A percentile compares a stretch with the other conserved stretches of the same genome.
phyloP scores from a whole-genome alignment of 257 asterid species.

The Osmanthus fragrans region DNA sequence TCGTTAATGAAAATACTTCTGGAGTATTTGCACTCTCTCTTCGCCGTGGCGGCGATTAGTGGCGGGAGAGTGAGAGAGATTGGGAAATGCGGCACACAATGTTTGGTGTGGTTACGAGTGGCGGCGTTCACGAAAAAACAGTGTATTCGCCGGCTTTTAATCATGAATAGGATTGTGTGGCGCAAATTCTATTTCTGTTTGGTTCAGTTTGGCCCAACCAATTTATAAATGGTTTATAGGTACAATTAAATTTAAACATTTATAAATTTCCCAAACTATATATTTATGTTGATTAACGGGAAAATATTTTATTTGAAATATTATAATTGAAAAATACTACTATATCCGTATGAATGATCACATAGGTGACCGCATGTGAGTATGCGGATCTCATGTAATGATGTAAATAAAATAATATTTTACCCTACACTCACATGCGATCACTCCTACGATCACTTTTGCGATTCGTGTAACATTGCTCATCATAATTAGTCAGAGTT shows the following conservation, averaged over 20 bases:
- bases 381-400: too few species aligned
- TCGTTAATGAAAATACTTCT: neutral
- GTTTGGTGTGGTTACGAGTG: slow-evolving; percentile 28
- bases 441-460: too few species aligned
- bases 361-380: too few species aligned
- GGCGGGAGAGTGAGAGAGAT: slow-evolving; percentile 15
- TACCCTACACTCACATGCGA: too few species aligned
- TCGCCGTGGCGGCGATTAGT: slow-evolving; percentile 16
- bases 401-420: too few species aligned
- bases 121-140: slow-evolving; percentile 25
- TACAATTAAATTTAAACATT: too few species aligned
- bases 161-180: neutral
- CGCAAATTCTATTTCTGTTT: neutral
- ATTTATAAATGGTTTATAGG: neutral
- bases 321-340: too few species aligned
- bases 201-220: neutral
- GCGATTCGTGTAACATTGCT: too few species aligned
- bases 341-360: too few species aligned
- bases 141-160: neutral
- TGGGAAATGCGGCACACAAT: slow-evolving; percentile 31
- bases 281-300: too few species aligned
- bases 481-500: too few species aligned
- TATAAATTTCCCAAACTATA: neutral
- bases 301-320: too few species aligned
- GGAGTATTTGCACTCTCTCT: slow-evolving; percentile 8